Percentiles rank a stretch among this genome's conserved stretches.
These are phyloP conservation scores for Candida michaelii DNA, from an alignment of 805 yeast genomes.

Conservation along the genomic window DNA sequence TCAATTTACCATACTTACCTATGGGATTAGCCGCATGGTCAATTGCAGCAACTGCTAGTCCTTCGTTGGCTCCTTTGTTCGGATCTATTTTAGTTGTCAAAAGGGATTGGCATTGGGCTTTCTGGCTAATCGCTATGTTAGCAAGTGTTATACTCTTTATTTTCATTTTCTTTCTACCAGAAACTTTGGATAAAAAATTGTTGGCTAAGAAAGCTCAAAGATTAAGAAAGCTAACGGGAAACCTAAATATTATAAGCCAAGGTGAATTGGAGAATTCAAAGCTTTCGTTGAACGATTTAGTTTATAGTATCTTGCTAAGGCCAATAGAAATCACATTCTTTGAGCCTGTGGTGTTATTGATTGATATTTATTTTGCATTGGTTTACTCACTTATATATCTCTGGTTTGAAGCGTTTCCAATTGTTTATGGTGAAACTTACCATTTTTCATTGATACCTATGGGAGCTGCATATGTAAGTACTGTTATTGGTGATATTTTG, in stretches of 20 bases:
- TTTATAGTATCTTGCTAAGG: constrained; percentile 41
- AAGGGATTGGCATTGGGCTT: constrained; percentile 50
- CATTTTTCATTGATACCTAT: constrained; percentile 45
- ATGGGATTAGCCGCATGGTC: constrained; percentile 52
- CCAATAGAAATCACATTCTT: constrained; percentile 48
- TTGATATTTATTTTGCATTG: constrained; percentile 51
- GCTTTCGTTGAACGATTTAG: constrained; percentile 19
- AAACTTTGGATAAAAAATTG: constrained; percentile 45
- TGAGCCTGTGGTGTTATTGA: constrained; percentile 59
- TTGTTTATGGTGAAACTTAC: constrained; percentile 47
- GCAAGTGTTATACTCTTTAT: constrained; percentile 37
- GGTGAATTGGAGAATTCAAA: constrained; percentile 34
- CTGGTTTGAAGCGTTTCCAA: constrained; percentile 54
- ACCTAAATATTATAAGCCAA: constrained; percentile 39
- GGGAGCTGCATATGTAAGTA: constrained; percentile 49
- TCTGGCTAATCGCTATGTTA: constrained; percentile 50
- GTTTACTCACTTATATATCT: constrained; percentile 54
- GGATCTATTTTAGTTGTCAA: constrained; percentile 53
- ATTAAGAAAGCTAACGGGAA: constrained; percentile 49
- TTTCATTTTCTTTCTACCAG: constrained; percentile 45
- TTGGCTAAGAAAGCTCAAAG: constrained; percentile 48
- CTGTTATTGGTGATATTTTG: constrained; percentile 47
- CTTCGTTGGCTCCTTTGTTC: constrained; percentile 54
- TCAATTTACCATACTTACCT: constrained; percentile 41
- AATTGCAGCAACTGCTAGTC: constrained; percentile 54